Conservation (phyloP, 2,329 filamentous ascomycete genomes). For the Bisporella sp. region DNA sequence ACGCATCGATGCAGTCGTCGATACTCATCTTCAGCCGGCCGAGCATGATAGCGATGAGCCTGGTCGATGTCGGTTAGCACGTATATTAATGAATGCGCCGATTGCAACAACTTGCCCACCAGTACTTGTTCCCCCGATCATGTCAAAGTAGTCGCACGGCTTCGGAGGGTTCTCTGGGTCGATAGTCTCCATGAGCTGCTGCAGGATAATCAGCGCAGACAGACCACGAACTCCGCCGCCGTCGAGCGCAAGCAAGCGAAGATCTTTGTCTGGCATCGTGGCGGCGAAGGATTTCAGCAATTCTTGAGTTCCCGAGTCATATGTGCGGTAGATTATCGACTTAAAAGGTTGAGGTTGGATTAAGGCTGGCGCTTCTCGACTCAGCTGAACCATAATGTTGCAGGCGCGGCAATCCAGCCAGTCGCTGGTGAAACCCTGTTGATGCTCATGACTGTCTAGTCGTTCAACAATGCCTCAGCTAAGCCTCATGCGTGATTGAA, state of each 20-base stretch:
- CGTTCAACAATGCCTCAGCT: too few species aligned
- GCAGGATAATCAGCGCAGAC: slow-evolving; percentile 28
- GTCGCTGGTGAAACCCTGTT: too few species aligned
- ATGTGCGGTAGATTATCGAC: background rate
- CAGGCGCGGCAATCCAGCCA: too few species aligned
- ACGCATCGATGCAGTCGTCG: slow-evolving; percentile 34
- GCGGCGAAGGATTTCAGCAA: background rate
- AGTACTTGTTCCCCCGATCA: slow-evolving; percentile 26
- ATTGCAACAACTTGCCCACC: slow-evolving; percentile 24
- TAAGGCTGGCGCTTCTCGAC: background rate
- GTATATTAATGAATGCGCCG: background rate
- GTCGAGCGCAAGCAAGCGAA: slow-evolving; percentile 16
- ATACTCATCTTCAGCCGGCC: slow-evolving; percentile 38
- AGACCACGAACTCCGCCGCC: slow-evolving; percentile 32
- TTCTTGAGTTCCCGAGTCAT: background rate
- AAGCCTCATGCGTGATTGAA: too few species aligned
- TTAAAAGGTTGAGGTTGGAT: background rate
- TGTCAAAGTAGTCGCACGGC: slow-evolving; percentile 31
- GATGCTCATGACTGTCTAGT: too few species aligned
- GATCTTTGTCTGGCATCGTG: background rate
- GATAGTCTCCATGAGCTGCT: slow-evolving; percentile 28
- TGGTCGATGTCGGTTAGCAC: slow-evolving; percentile 13
- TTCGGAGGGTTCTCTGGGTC: slow-evolving; percentile 20
- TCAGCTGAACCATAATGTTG: slow-evolving; percentile 33
- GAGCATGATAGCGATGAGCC: slow-evolving; percentile 41